phyloP scores from a whole-genome alignment of 495 filamentous ascomycete species.

The Xylaria intraflava region DNA sequence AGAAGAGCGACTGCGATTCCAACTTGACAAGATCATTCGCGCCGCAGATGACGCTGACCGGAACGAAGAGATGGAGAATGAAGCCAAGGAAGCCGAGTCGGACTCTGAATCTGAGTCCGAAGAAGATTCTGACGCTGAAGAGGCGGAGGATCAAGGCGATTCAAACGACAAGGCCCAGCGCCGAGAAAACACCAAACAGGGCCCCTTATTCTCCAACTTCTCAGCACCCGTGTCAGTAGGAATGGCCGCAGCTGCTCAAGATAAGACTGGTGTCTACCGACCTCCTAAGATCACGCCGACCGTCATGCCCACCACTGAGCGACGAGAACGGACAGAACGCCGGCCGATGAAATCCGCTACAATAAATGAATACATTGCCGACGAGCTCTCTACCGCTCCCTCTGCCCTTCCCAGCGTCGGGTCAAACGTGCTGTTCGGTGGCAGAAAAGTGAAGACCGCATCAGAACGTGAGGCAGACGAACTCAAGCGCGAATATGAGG shows the following conservation, averaged over 20 bases:
- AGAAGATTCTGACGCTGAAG: slow-evolving; percentile 24
- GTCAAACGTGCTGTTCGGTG: slow-evolving; percentile 65
- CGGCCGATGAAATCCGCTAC: slow-evolving; percentile 60
- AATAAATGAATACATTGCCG: slow-evolving; percentile 77
- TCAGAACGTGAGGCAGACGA: slow-evolving; percentile 63
- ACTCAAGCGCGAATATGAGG: slow-evolving; percentile 73
- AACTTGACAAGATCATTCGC: slow-evolving; percentile 83
- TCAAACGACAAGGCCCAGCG: slow-evolving; percentile 22
- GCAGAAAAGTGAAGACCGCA: slow-evolving; percentile 64
- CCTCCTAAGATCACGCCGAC: slow-evolving; percentile 80
- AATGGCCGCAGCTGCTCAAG: slow-evolving; percentile 26
- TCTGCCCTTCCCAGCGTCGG: slow-evolving; percentile 77
- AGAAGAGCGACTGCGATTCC: slow-evolving; percentile 79
- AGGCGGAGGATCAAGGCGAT: slow-evolving; percentile 35
- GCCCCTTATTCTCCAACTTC: slow-evolving; percentile 55
- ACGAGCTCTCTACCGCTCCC: slow-evolving; percentile 72
- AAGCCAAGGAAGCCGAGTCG: slow-evolving; percentile 27
- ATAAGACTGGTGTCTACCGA: slow-evolving; percentile 60
- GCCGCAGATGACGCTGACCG: slow-evolving; percentile 70
- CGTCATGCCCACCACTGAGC: slow-evolving; percentile 56
- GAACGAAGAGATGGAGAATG: slow-evolving; percentile 19
- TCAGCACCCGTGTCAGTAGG: slow-evolving; percentile 27
- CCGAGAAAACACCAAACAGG: slow-evolving; percentile 57
- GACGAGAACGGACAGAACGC: slow-evolving; percentile 49
- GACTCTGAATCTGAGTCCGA: slow-evolving; percentile 37